Evolutionary conservation across 2,329 filamentous ascomycete species (phyloP), one percentile per base, ranked within the genome.

Genomic region (Botrytis tulipae): DNA sequence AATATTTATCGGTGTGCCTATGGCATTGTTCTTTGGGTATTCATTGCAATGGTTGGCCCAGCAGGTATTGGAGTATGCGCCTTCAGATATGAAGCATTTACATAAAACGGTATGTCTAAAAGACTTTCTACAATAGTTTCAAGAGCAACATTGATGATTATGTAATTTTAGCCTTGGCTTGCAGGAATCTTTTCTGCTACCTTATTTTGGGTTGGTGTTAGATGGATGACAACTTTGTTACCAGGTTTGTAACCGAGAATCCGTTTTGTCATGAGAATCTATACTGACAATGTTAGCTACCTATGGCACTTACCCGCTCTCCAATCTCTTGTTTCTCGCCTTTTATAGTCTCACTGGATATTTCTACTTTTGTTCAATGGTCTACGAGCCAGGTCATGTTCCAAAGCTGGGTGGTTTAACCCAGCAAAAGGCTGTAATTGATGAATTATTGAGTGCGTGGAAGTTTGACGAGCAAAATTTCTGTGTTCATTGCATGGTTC

Each of bases 401-500:
- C 95, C 96, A 54, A 98, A 97, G 82, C 88, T 95, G 79, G 91
- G 92, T 73, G 95, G 95, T 77, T 92, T 97, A 73, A 94, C 93
- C 40, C 93, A 97, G 81, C 95, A 98, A 82, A 94, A 95, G 82
- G 90, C 91, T 59, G 91, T 92, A 73, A 97, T 99, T 78, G 92
- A 97, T 76, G 93, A 97, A 77, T 87, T 99, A 12, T 88, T 99
- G 76, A 88, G 89, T 73, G 82, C 90, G 77, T 96, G 94, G 90
- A 96, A 94, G 80, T 99, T 95, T 82, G 95, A 99, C 80, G 95
- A 98, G 81, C 86, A 91, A 75, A 95, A 97, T 82, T 99, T 98
- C 80, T 99, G 96, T 82, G 91, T 97, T 42, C 90, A 90, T 66
- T 99, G 96, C 84, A 97, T 98, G 95, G 93, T 97, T 78, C 89